These are phyloP conservation scores for Vitis riparia DNA, from an alignment of 164 flowering plant genomes.

Conservation along the genomic window DNA sequence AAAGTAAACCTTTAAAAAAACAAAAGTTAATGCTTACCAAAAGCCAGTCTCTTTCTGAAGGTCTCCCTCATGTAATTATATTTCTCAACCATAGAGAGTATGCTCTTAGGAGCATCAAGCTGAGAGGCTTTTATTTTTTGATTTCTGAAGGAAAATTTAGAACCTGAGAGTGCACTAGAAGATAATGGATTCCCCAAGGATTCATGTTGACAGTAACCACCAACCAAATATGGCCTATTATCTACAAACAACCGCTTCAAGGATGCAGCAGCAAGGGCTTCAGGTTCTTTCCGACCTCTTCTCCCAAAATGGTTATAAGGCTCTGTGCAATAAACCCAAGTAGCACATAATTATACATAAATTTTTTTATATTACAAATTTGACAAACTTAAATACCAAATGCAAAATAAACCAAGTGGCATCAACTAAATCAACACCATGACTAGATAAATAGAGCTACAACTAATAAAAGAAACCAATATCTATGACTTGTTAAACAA, in stretches of 20 bases:
- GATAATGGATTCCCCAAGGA: constrained; percentile 31
- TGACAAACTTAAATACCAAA: constrained; percentile 1
- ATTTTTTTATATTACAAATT: neutral
- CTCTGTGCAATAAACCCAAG: constrained; percentile 39
- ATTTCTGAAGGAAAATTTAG: constrained; percentile 38
- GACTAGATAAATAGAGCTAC: neutral
- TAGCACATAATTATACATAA: neutral
- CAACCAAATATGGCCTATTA: constrained; percentile 77
- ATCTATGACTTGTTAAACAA: neutral
- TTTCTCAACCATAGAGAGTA: constrained; percentile 80
- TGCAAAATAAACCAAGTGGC: neutral
- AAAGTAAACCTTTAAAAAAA: neutral
- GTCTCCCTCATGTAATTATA: constrained; percentile 81
- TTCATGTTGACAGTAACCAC: constrained; percentile 62
- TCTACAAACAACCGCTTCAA: constrained; percentile 83
- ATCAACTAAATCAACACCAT: neutral
- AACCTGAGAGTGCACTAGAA: constrained; percentile 32
- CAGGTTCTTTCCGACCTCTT: constrained; percentile 93
- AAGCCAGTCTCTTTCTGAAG: constrained; percentile 74
- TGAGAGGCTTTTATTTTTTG: constrained; percentile 38
- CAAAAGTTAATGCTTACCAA: constrained; percentile 54
- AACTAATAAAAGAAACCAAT: neutral
- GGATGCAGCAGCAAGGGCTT: constrained; percentile 86
- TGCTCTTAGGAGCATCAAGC: constrained; percentile 40
- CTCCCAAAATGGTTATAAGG: constrained; percentile 79